Evolutionary conservation across 2,329 filamentous ascomycete genomes (phyloP).

Genomic region (Spiromastix sp.): DNA sequence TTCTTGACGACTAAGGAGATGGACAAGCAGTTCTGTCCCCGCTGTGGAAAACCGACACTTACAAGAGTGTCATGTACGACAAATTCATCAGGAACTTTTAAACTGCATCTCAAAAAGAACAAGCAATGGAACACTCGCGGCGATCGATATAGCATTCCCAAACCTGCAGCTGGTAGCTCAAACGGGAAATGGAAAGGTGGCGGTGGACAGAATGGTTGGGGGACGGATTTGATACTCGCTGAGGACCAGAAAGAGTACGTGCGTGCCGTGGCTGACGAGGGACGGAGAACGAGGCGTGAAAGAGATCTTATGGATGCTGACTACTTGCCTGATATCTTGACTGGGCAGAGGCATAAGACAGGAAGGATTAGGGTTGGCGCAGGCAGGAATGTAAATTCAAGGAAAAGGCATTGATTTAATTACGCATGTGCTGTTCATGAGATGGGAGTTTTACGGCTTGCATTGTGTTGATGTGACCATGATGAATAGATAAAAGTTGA

Average conservation of each 20-base stretch:
- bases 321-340: constrained; percentile 75
- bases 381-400: constrained; percentile 76
- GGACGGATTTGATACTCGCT: constrained; percentile 67
- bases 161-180: constrained; percentile 69
- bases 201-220: constrained; percentile 83
- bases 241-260: constrained; percentile 95
- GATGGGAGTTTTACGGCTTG: too few species aligned
- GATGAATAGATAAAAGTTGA: constrained; percentile 8
- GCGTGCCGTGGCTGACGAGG: constrained; percentile 52
- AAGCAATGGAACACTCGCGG: constrained; percentile 94
- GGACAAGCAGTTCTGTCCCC: constrained; percentile 81
- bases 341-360: constrained; percentile 58
- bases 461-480: too few species aligned
- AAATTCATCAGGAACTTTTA: constrained; percentile 68
- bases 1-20: constrained; percentile 78
- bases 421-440: not conserved
- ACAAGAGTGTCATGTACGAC: constrained; percentile 80
- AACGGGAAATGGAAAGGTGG: constrained; percentile 62
- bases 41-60: constrained; percentile 79
- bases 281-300: constrained; percentile 49
- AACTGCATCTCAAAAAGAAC: constrained; percentile 80
- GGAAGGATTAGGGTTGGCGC: constrained; percentile 72
- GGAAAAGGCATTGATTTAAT: constrained; percentile 40
- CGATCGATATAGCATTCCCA: constrained; percentile 86
- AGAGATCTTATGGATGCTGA: constrained; percentile 92